A percentile compares a stretch with the other conserved stretches of the same genome.
phyloP scores from a whole-genome alignment of 768 basidiomycete species.

The Fibroporia radiculosa region DNA sequence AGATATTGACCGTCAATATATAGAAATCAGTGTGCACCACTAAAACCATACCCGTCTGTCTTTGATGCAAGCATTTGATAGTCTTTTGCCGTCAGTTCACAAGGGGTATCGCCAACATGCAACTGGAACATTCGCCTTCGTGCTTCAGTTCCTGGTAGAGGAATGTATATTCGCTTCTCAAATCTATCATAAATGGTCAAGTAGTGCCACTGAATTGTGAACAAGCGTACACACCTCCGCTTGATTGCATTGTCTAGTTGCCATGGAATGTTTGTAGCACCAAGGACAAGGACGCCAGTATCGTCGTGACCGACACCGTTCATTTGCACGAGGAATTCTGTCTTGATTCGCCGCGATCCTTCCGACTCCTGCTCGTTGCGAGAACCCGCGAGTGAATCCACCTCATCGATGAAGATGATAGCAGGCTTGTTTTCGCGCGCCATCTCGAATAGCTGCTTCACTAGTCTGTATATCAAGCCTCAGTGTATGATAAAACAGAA shows the following conservation, averaged over 20 bases:
- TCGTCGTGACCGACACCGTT: conserved; percentile 98
- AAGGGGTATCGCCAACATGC: conserved; percentile 90
- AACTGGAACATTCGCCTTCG: conserved; percentile 95
- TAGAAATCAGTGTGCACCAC: background rate
- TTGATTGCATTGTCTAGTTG: conserved; percentile 97
- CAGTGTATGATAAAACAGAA: background rate
- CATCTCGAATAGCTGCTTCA: conserved; percentile 94
- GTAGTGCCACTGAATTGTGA: background rate
- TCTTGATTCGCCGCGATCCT: conserved; percentile 95
- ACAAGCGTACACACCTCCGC: conserved; percentile 53
- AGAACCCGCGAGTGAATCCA: conserved; percentile 92
- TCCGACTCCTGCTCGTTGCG: conserved; percentile 97
- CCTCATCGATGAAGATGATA: conserved; percentile 99
- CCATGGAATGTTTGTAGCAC: conserved; percentile 99
- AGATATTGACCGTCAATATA: background rate
- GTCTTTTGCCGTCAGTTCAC: conserved; percentile 70
- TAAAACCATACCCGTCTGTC: conserved; percentile 64
- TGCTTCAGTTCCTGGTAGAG: conserved; percentile 89
- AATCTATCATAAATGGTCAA: conserved; percentile 42
- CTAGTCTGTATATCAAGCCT: conserved; percentile 48
- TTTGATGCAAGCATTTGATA: conserved; percentile 73
- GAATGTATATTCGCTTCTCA: conserved; percentile 98
- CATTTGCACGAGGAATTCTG: conserved; percentile 97
- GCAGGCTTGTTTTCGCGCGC: conserved; percentile 94
- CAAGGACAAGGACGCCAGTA: conserved; percentile 90